Conservation (phyloP, 192 early-diverging fungal species). For the Dimargaris cristalligena region DNA sequence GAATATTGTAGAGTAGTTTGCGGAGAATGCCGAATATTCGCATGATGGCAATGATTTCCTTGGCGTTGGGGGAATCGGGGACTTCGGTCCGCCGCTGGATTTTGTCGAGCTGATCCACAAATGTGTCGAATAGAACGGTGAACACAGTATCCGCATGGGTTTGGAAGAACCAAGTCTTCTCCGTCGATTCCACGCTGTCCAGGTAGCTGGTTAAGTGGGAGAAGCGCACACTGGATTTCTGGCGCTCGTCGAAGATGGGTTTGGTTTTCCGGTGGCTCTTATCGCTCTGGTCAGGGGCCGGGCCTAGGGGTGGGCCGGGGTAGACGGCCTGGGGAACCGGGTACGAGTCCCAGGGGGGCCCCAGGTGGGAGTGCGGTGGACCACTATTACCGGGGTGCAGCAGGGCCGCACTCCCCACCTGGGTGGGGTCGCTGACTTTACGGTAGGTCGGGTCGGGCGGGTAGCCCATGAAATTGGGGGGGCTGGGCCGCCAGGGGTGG, state of each 20-base stretch:
- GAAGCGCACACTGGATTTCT: neutral
- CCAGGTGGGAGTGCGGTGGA: neutral
- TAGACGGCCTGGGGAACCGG: neutral
- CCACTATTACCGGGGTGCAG: neutral
- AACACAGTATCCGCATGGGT: conserved; percentile 2
- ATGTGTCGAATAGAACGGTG: neutral
- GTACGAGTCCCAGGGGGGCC: neutral
- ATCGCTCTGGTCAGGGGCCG: neutral
- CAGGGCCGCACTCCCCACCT: neutral
- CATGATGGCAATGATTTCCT: neutral
- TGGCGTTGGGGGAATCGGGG: neutral
- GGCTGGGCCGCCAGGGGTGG: too few species aligned
- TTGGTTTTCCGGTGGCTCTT: neutral
- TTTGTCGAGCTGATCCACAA: neutral
- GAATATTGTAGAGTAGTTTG: neutral
- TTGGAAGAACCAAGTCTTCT: neutral
- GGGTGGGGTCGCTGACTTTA: neutral
- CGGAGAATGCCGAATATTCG: neutral
- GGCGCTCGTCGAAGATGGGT: neutral
- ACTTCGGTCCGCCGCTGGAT: neutral
- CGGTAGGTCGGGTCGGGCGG: neutral
- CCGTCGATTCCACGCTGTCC: neutral
- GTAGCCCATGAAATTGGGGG: neutral
- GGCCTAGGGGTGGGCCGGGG: neutral
- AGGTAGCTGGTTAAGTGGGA: neutral